Conservation (phyloP, 2,329 filamentous ascomycete species). For the Xenoacremonium recifei region DNA sequence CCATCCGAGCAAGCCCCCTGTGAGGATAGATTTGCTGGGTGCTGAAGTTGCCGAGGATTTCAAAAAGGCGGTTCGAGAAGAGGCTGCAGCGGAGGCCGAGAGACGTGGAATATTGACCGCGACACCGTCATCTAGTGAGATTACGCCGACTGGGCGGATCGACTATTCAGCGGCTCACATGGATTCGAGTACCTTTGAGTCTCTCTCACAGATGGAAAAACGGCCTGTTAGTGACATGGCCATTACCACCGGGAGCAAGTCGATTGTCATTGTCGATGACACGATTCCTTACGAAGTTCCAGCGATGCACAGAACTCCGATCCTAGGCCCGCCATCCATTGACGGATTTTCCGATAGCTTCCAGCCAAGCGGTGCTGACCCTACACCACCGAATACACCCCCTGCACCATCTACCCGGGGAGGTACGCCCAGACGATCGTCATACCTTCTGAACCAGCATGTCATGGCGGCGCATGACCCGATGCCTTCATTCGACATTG, state of each 20-base stretch:
- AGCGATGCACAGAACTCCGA: slow-evolving; percentile 47
- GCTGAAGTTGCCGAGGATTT: slow-evolving; percentile 77
- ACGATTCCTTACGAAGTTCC: slow-evolving; percentile 52
- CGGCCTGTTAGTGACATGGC: slow-evolving; percentile 52
- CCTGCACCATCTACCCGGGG: slow-evolving; percentile 39
- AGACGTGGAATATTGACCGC: slow-evolving; percentile 15
- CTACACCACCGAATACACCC: slow-evolving; percentile 62
- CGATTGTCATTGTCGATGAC: slow-evolving; percentile 82
- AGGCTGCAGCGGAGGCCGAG: slow-evolving; percentile 43
- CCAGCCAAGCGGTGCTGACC: slow-evolving; percentile 47
- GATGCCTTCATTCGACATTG: too few species aligned
- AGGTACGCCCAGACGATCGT: slow-evolving; percentile 53
- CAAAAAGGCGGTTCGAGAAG: slow-evolving; percentile 69
- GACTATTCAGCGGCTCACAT: slow-evolving; percentile 45
- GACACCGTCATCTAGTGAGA: too few species aligned
- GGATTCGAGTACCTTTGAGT: slow-evolving; percentile 38
- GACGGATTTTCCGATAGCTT: slow-evolving; percentile 55
- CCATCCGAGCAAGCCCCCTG: slow-evolving; percentile 47
- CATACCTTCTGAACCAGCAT: slow-evolving; percentile 52
- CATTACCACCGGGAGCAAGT: slow-evolving; percentile 81
- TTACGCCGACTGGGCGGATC: slow-evolving; percentile 5
- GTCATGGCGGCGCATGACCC: too few species aligned
- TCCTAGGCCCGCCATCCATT: slow-evolving; percentile 43
- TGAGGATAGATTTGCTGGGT: slow-evolving; percentile 80
- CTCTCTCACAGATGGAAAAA: slow-evolving; percentile 29